Conservation (phyloP, 306 rosid species). For the Arachis hypogaea region DNA sequence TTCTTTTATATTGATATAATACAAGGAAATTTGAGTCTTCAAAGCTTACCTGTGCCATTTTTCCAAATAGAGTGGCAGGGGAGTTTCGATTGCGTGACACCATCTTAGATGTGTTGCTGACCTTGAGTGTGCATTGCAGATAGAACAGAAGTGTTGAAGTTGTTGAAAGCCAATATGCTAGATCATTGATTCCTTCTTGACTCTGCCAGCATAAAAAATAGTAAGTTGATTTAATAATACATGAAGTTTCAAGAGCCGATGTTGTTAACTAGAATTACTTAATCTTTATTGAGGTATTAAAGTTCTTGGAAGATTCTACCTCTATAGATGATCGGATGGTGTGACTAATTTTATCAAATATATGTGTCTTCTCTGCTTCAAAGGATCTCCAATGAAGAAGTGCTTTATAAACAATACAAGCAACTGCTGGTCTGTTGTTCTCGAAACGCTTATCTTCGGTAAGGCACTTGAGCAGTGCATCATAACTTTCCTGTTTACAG, state of each 20-base stretch:
- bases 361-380: conserved; percentile 80
- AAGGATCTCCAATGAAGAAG: conserved; percentile 93
- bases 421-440: conserved; percentile 73
- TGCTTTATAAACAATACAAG: conserved; percentile 73
- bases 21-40: conserved; percentile 32
- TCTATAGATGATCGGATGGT: conserved; percentile 65
- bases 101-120: conserved; percentile 61
- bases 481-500: conserved; percentile 75
- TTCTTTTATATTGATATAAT: conserved; percentile 7
- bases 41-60: conserved; percentile 81
- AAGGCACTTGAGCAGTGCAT: conserved; percentile 79
- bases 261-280: not conserved
- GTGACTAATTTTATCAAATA: conserved; percentile 80
- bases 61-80: conserved; percentile 75
- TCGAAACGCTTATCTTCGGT: conserved; percentile 69
- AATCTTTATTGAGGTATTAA: conserved; percentile 11
- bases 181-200: conserved; percentile 65
- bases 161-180: conserved; percentile 90
- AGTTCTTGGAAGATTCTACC: conserved; percentile 48
- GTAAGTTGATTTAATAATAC: conserved; percentile 23
- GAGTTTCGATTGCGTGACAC: conserved; percentile 71
- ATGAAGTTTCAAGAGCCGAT: conserved; percentile 2
- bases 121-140: conserved; percentile 83
- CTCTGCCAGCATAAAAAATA: conserved; percentile 48
- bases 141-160: conserved; percentile 80